Evolutionary conservation across 305 asterid genomes (phyloP), one percentile per base, ranked within the genome.

Genomic region (Fraxinus nigra): DNA sequence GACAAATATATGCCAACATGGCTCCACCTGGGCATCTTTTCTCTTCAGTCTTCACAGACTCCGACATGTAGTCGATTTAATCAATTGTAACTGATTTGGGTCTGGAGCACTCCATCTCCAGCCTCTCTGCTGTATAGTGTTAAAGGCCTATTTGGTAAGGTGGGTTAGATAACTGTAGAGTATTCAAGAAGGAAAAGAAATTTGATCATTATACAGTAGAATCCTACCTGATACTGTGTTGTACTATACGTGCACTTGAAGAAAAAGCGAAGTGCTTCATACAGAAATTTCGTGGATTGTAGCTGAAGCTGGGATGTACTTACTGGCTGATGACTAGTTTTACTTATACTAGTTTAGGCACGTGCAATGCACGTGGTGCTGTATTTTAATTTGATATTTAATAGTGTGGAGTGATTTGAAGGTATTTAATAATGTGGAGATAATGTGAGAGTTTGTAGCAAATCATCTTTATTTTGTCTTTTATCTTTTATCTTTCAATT

Each of bases 201-300:
- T 22, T 65, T 65, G 73, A 10, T 65, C 18, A 10, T 65, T 65
- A 65, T 65, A 4, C 73, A 26, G 7, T 65, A 5, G 35, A 10
- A 24, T 65, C 73, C 35, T 35, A 65, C 18, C 37, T 30, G 7
- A 69, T 69, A 5, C 40, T 14, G 22, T 69, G 24, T 69, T 69
- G 40, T 20, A 69, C 22, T 32, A 65, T 24, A 65, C 7, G 2
- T 65, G 73, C 34, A 26, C 35, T 10, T 65, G 18, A 26, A 65
- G 69, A 26, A 26, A 65, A 26, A 26, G 35, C 73, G 3, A 65
- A 63, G 33, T 63, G 33, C 18, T 51, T 72, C 18, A 7, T 54
- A 78, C 83, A 34, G 40, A 80, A 80, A 35, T 74, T 56, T 26
- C n/a, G 0, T 22, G 43, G 37, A 69, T 73, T n/a, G 18, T 30